A percentile compares a stretch with the other conserved stretches of the same genome.
Conservation (phyloP, 192 early-diverging fungal genomes). For the Endogone sp. region DNA sequence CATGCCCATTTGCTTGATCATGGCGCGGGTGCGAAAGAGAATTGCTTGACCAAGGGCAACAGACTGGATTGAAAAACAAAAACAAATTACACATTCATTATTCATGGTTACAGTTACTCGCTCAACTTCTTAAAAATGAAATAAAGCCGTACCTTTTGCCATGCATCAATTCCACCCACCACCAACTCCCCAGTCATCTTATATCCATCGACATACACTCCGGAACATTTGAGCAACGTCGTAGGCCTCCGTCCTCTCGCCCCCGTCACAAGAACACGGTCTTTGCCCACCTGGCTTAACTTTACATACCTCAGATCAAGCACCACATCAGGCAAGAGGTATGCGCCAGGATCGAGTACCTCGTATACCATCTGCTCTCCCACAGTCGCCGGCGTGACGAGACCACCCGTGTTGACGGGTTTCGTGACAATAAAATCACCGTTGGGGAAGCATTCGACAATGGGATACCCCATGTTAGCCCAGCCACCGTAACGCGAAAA, state of each 20-base stretch:
- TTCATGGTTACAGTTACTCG: not conserved
- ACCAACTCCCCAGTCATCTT: constrained; percentile 54
- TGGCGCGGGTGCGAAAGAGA: constrained; percentile 33
- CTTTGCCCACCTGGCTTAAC: constrained; percentile 44
- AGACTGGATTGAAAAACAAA: constrained; percentile 24
- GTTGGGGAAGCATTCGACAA: constrained; percentile 50
- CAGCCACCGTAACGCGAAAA: constrained; percentile 51
- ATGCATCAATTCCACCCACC: constrained; percentile 58
- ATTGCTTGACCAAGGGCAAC: constrained; percentile 54
- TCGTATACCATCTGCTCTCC: constrained; percentile 65
- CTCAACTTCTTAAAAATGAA: not conserved
- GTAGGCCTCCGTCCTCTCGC: constrained; percentile 57
- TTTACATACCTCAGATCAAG: constrained; percentile 56
- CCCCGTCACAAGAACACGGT: constrained; percentile 56
- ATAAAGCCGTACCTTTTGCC: constrained; percentile 36
- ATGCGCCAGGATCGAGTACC: constrained; percentile 58
- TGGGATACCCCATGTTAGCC: constrained; percentile 65
- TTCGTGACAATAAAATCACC: constrained; percentile 60
- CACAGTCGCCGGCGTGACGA: constrained; percentile 54
- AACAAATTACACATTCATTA: not conserved
- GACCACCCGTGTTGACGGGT: constrained; percentile 55
- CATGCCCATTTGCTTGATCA: constrained; percentile 40
- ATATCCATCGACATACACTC: constrained; percentile 57
- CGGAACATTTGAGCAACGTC: constrained; percentile 54
- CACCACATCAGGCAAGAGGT: constrained; percentile 62